A percentile compares a stretch with the other conserved stretches of the same genome.
phyloP scores from a whole-genome alignment of 2,329 filamentous ascomycete genomes.

The Rhynchosporium graminicola region DNA sequence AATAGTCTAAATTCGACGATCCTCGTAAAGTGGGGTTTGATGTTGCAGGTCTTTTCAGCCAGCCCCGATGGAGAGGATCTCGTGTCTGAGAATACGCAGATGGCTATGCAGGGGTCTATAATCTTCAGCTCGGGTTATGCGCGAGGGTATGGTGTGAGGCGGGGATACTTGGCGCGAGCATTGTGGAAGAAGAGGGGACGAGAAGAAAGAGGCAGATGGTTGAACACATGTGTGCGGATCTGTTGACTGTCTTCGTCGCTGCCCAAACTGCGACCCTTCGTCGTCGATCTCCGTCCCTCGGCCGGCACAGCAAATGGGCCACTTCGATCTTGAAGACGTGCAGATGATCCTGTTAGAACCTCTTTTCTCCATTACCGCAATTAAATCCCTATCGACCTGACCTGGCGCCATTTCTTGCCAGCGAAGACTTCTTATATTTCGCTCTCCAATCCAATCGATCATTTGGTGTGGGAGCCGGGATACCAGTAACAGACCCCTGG shows the following conservation, averaged over 20 bases:
- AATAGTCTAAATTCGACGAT: neutral
- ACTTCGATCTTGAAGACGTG: neutral
- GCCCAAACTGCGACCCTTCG: neutral
- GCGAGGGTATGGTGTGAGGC: conserved; percentile 3
- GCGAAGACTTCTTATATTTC: neutral
- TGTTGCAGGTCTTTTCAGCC: neutral
- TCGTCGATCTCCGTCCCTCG: neutral
- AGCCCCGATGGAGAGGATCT: neutral
- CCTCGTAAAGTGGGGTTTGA: neutral
- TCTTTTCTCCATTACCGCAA: neutral
- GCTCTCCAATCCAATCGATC: neutral
- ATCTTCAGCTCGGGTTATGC: conserved; percentile 13
- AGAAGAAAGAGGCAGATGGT: neutral
- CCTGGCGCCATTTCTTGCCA: neutral
- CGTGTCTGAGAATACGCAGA: neutral
- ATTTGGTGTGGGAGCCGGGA: neutral
- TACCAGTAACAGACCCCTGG: conserved; percentile 2
- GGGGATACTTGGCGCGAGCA: neutral
- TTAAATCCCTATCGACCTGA: neutral
- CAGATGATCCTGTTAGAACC: neutral
- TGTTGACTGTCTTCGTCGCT: neutral
- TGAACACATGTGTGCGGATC: neutral
- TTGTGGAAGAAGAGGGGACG: neutral
- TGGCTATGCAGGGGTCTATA: neutral
- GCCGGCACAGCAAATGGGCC: neutral